Conservation (phyloP, 768 basidiomycete genomes). For the Tylopilus sp. region DNA sequence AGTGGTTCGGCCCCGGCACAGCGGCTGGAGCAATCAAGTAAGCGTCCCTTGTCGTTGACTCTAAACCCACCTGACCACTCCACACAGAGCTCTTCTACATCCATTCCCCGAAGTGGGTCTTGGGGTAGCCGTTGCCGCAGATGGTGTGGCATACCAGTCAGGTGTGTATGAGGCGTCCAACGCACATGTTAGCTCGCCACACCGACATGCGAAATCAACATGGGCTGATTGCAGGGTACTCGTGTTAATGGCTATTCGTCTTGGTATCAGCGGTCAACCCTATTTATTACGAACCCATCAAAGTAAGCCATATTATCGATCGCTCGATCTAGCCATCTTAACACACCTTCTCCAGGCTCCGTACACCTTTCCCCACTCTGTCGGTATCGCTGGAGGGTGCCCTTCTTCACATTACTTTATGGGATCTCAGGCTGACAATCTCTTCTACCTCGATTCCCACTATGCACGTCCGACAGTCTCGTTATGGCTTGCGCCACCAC, state of each 20-base stretch:
- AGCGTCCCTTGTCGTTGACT: constrained; percentile 17
- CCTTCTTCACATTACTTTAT: constrained; percentile 98
- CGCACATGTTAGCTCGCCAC: constrained; percentile 27
- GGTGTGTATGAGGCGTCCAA: constrained; percentile 82
- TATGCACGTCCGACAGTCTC: constrained; percentile 76
- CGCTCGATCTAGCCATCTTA: not conserved
- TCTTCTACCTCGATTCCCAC: constrained; percentile 82
- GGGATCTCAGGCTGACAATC: constrained; percentile 81
- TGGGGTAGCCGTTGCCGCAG: constrained; percentile 78
- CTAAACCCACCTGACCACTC: constrained; percentile 2
- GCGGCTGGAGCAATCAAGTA: constrained; percentile 97
- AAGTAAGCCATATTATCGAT: constrained; percentile 39
- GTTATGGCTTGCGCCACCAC: constrained; percentile 48
- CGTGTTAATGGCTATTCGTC: constrained; percentile 77
- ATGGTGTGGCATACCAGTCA: constrained; percentile 77
- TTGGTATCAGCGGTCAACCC: constrained; percentile 95
- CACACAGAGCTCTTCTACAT: constrained; percentile 66
- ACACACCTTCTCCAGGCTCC: constrained; percentile 48
- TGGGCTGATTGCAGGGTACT: constrained; percentile 90
- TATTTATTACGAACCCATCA: constrained; percentile 85
- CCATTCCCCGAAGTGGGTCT: constrained; percentile 78
- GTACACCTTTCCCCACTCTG: constrained; percentile 92
- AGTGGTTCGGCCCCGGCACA: constrained; percentile 97
- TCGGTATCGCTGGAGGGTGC: constrained; percentile 94
- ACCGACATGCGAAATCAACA: constrained; percentile 27